These are phyloP conservation scores for Zizania palustris DNA, from an alignment of 202 grass and related monocot genomes.

Conservation along the genomic window DNA sequence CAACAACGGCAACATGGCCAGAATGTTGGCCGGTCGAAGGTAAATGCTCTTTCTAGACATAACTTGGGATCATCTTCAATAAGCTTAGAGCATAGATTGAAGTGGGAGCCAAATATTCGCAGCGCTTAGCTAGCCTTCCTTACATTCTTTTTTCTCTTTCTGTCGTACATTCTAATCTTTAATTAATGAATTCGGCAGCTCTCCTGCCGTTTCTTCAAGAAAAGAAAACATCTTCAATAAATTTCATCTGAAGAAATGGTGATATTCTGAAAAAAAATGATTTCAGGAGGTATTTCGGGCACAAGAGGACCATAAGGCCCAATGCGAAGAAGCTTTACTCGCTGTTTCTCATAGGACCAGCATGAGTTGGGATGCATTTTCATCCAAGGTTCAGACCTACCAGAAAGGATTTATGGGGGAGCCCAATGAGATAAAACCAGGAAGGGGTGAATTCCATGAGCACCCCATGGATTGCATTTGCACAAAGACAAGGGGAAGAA, in stretches of 20 bases:
- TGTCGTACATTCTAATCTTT: too few relatives aligned
- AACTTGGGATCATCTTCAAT: background rate
- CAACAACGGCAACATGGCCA: slow-evolving; percentile 99
- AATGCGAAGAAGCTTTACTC: slow-evolving; percentile 90
- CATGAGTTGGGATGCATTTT: slow-evolving; percentile 81
- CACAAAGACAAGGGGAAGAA: slow-evolving; percentile 48
- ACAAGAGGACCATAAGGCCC: slow-evolving; percentile 93
- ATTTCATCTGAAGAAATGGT: background rate
- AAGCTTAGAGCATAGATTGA: too few relatives aligned
- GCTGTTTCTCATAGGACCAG: slow-evolving; percentile 73
- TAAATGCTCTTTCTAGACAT: slow-evolving; percentile 29
- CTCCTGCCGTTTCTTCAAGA: too few relatives aligned
- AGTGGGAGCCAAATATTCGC: too few relatives aligned
- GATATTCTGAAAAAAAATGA: slow-evolving; percentile 33
- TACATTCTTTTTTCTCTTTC: too few relatives aligned
- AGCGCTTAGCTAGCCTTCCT: too few relatives aligned
- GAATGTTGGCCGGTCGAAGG: slow-evolving; percentile 94
- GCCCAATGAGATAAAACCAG: slow-evolving; percentile 79
- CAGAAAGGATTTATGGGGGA: slow-evolving; percentile 94
- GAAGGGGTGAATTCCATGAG: slow-evolving; percentile 94
- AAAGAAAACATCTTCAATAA: too few relatives aligned
- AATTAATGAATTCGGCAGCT: too few relatives aligned
- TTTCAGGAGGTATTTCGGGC: slow-evolving; percentile 94
- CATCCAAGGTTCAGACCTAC: slow-evolving; percentile 65
- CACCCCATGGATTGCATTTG: slow-evolving; percentile 86